phyloP scores from a whole-genome alignment of 805 yeast genomes.

The Zygoascus tannicola region DNA sequence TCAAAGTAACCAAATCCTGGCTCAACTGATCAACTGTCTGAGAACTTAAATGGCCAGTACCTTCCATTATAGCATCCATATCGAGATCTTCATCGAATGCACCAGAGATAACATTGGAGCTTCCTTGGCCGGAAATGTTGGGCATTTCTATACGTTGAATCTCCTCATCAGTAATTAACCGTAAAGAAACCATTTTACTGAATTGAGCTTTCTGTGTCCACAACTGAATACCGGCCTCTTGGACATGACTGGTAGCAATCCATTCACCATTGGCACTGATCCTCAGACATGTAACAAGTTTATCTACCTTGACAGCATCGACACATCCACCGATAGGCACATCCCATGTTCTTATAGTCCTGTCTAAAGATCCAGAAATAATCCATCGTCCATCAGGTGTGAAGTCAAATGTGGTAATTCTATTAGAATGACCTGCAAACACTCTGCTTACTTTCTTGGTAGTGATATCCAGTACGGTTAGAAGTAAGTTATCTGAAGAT shows the following conservation, averaged over 20 bases:
- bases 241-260: constrained; percentile 86
- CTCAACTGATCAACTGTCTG: constrained; percentile 50
- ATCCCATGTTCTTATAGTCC: constrained; percentile 93
- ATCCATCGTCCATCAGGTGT: constrained; percentile 96
- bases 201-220: constrained; percentile 93
- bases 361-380: constrained; percentile 71
- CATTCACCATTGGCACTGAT: constrained; percentile 84
- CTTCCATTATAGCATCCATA: constrained; percentile 27
- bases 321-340: constrained; percentile 94
- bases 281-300: constrained; percentile 71
- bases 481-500: constrained; percentile 76
- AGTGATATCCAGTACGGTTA: constrained; percentile 71
- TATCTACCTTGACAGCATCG: constrained; percentile 73
- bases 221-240: constrained; percentile 77
- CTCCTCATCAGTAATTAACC: constrained; percentile 62
- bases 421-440: constrained; percentile 79
- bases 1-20: constrained; percentile 56
- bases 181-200: constrained; percentile 47
- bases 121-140: constrained; percentile 70
- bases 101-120: constrained; percentile 62
- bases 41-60: constrained; percentile 18
- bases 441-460: constrained; percentile 80
- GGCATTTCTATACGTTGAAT: constrained; percentile 48
- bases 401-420: constrained; percentile 81
- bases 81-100: constrained; percentile 42